Evolutionary conservation across 1,139 yeast genomes (phyloP).

Genomic region (Zhuliangozyma blackwelliae): DNA sequence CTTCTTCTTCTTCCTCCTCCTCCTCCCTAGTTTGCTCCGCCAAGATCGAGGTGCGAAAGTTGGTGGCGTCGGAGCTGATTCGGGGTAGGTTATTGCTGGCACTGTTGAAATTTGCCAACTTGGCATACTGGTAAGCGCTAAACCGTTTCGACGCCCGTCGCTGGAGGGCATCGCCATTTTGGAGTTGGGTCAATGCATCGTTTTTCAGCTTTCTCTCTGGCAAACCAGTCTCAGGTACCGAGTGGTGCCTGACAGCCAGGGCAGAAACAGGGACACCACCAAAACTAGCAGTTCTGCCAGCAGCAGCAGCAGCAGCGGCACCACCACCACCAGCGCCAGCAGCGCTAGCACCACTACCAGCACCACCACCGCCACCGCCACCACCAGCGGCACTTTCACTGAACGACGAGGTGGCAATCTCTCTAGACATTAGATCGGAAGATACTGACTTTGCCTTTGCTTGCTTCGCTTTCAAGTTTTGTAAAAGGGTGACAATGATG

Average conservation of each 20-base stretch:
- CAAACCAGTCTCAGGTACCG: too few species aligned
- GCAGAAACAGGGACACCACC: too few species aligned
- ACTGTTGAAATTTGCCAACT: constrained; percentile 48
- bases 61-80: constrained; percentile 9
- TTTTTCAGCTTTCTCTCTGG: constrained; percentile 4
- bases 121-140: constrained; percentile 90
- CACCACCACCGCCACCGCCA: too few species aligned
- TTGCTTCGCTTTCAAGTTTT: constrained; percentile 79
- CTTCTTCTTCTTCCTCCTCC: not conserved
- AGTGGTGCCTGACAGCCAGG: too few species aligned
- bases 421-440: constrained; percentile 15
- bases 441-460: constrained; percentile 41
- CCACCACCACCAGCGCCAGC: too few species aligned
- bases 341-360: too few species aligned
- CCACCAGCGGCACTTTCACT: too few species aligned
- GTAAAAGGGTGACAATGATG: constrained; percentile 76
- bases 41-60: constrained; percentile 1
- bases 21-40: not conserved
- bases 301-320: too few species aligned
- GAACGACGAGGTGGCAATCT: not conserved
- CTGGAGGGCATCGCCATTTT: constrained; percentile 75
- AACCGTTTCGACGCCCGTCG: constrained; percentile 89
- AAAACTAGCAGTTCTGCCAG: too few species aligned
- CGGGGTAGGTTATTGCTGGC: constrained; percentile 24
- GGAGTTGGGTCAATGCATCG: constrained; percentile 72